Percentiles rank a stretch among this genome's conserved stretches.
Conservation (phyloP, 768 basidiomycete genomes). For the Leccinum disarticulatum region DNA sequence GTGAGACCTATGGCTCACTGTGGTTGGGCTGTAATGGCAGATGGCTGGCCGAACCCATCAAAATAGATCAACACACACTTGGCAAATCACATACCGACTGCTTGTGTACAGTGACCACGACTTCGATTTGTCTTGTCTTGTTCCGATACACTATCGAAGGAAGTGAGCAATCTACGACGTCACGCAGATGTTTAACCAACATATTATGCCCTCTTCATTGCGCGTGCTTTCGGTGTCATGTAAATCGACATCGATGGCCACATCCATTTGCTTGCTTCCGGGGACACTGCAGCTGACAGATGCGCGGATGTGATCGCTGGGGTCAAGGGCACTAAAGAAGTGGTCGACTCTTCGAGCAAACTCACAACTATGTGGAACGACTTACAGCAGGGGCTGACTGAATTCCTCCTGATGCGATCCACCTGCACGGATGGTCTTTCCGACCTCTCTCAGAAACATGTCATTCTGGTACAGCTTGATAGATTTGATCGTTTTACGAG, state of each 20-base stretch:
- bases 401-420: background rate
- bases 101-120: constrained; percentile 4
- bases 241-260: background rate
- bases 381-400: background rate
- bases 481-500: background rate
- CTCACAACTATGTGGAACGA: background rate
- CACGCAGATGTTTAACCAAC: constrained; percentile 3
- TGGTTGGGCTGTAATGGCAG: constrained; percentile 6
- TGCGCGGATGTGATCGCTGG: background rate
- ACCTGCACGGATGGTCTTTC: background rate
- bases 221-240: background rate
- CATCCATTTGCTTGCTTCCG: background rate
- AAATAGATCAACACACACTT: background rate
- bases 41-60: constrained; percentile 1
- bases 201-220: background rate
- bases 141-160: constrained; percentile 13
- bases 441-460: background rate
- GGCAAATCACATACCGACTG: constrained; percentile 2
- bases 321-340: background rate
- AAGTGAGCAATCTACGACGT: background rate
- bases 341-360: background rate
- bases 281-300: background rate
- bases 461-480: background rate
- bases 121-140: constrained; percentile 11
- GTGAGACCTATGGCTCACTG: background rate